Base-by-base conservation (phyloP, 2,329 filamentous ascomycete species). In the Nemania abortiva region DNA sequence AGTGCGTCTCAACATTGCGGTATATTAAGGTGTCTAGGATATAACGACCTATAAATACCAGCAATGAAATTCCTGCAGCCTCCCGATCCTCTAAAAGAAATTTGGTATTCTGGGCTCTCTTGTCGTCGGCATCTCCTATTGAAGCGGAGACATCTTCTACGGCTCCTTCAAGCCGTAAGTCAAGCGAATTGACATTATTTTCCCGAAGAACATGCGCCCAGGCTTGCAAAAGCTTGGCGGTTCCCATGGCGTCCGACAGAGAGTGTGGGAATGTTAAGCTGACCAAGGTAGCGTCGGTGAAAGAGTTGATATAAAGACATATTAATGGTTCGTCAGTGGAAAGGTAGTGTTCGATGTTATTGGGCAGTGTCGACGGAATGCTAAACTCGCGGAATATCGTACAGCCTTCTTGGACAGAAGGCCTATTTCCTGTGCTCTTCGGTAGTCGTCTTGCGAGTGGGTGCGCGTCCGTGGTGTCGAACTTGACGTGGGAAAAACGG, bases 271-370 rank as follows among this genome's bases (percentile, higher is more conserved):
- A 59, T 18, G 53, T 58, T 11, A 70, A 13, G 31, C 31, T 55
- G n/a, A 70, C 67, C 1, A 70, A 39, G 13, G 67, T 70, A 5
- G 31, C 53, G 24, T 70, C 58, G 4, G 58, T 47, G n/a, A 70
- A 70, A 20, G 67, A 63, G 29, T 24, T 60, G 18, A 70, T 59
- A 22, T 64, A 37, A 6, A 70, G 57, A 49, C 57, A 67, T 15
- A 70, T 59, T 7, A 70, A 31, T 47, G 67, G 63, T 18, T 67
- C 63, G 15, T 70, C 67, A 20, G 63, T 67, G 47, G 39, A 39
- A 7, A 70, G 57, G 31, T 67, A 70, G 15, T 70, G 52, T 31
- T 67, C 4, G 13, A 39, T 39, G 13, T 39, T 39, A 39, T 39
- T 39, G 37, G 37, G 37, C 9, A 39, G 61, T 20, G 49, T 56